Evolutionary conservation across 2,329 filamentous ascomycete genomes (phyloP).

Genomic region (Fonsecaea pedrosoi): DNA sequence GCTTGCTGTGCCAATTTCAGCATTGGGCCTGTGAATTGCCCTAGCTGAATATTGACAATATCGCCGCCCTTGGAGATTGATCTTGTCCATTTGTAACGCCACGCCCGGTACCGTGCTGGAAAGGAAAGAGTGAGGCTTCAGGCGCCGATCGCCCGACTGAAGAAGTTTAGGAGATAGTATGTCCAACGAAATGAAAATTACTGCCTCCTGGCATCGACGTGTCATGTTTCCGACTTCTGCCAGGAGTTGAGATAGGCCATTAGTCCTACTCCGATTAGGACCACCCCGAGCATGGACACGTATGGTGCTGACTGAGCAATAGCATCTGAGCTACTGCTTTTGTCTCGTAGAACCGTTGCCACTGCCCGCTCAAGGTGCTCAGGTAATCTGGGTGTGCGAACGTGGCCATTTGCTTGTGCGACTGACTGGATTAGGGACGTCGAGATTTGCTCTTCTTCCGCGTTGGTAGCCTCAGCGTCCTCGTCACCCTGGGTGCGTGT

Average conservation of each 20-base stretch:
- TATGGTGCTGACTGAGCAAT: constrained; percentile 71
- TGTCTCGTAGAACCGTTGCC: constrained; percentile 54
- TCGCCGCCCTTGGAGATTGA: constrained; percentile 1
- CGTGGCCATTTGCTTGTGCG: constrained; percentile 48
- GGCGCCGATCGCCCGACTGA: constrained; percentile 17
- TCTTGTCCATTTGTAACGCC: constrained; percentile 17
- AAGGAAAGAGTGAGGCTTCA: constrained; percentile 31
- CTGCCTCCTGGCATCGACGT: neutral
- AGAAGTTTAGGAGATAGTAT: constrained; percentile 21
- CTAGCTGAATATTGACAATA: neutral
- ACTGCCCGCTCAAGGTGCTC: constrained; percentile 45
- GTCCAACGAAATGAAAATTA: constrained; percentile 30
- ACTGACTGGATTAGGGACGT: constrained; percentile 30
- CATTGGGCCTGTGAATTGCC: constrained; percentile 2
- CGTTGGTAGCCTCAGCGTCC: neutral
- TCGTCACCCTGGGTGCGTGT: neutral
- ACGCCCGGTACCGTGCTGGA: constrained; percentile 29
- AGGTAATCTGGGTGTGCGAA: constrained; percentile 57
- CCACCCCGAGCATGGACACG: constrained; percentile 81
- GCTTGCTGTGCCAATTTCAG: constrained; percentile 1
- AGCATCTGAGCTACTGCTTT: constrained; percentile 45
- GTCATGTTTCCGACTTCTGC: constrained; percentile 65
- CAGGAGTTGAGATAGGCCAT: constrained; percentile 89
- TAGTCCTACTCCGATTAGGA: constrained; percentile 78
- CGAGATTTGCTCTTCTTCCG: constrained; percentile 4